Base-by-base conservation (phyloP, 2,329 filamentous ascomycete genomes). In the Claviceps arundinis region DNA sequence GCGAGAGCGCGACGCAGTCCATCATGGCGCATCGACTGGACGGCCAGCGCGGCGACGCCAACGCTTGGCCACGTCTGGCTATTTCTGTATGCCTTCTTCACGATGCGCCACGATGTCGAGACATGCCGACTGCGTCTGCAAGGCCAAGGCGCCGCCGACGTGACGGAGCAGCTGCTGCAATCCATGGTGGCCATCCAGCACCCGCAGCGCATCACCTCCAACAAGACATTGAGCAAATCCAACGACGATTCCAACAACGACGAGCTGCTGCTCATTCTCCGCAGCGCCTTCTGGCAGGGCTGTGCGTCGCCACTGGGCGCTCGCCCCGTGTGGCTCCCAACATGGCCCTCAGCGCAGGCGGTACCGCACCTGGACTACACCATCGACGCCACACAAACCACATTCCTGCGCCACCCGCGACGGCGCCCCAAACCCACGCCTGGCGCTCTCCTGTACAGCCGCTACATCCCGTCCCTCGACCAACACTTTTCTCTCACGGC, bases 401-500 rank as follows among this genome's bases (percentile, higher is more conserved):
- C 61, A 11, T 62, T 65, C 47, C 62, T 67, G 16, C 80, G 78
- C 60, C 85, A 89, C 65, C 85, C 85, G 4, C 73, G 80, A 2
- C 79, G 85, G 4, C 77, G 78, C 2, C 73, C 79, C 44, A 89
- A 89, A 68, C 85, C 85, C 6, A 65, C 69, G 3, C 80, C 81
- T 0, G 83, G 84, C 1, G 77, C 80, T 1, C 73, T 82, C 55
- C 74, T 85, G 58, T 89, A 89, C 73, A 87, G 83, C 61, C 81
- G 85, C 46, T 89, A 82, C 68, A 83, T 89, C 54, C 84, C 85
- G 5, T 78, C 87, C 58, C 72, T 89, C 40, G 73, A 81, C 52
- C 81, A 89, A 70, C 82, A 79, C 61, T 89, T 89, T 65, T 85
- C 82, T 53, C 82, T 89, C 67, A 72, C 83, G 46, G 81, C 78